Base-by-base conservation (phyloP, 208 protist species). In the Crithidia sp. region DNA sequence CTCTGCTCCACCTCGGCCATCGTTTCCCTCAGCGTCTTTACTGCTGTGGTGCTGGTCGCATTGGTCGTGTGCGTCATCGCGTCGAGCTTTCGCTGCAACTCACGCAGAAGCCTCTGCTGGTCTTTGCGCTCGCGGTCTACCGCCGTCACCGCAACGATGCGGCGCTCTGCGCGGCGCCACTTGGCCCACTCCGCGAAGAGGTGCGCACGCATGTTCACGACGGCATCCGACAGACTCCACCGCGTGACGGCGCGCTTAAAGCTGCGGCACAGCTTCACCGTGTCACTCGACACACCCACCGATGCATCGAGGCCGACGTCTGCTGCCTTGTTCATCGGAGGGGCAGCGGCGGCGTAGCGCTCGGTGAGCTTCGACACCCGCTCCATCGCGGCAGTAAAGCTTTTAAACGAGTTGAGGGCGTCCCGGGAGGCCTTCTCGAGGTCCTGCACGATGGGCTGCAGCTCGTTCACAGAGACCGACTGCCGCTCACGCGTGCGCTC, bases 161-260 rank as follows among this genome's bases (percentile, higher is more conserved):
- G 59, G 16, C 59, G 39, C 41, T 50, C 41, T 41, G 41, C 50
- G n/a, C 59, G 43, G 36, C 41, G 39, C 59, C 59, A 63, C 59
- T 50, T 13, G 3, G 40, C 16, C 59, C 59, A 63, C 59, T 63
- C 59, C 41, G 8, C 41, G 59, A 36, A 63, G 8, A 63, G 59
- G 41, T 63, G 59, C 37, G 59, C 59, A 4, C 59, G 59, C 41
- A 63, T 14, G 41, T 63, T 41, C 40, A 63, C 59, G 41, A 50
- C 59, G 41, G 39, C 59, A 50, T 63, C 59, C 39, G 59, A 63
- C 39, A 50, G 41, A n/a, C 59, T 63, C 59, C 59, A 50, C 39
- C 36, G 3, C 12, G 19, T 50, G 3, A 45, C 40, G 3, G 59
- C 50, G 41, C 28, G 10, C 41, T 37, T 45, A 37, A 63, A 50